Evolutionary conservation across 2,329 filamentous ascomycete species (phyloP), one percentile per base, ranked within the genome.

Genomic region (Fulvia fulva): DNA sequence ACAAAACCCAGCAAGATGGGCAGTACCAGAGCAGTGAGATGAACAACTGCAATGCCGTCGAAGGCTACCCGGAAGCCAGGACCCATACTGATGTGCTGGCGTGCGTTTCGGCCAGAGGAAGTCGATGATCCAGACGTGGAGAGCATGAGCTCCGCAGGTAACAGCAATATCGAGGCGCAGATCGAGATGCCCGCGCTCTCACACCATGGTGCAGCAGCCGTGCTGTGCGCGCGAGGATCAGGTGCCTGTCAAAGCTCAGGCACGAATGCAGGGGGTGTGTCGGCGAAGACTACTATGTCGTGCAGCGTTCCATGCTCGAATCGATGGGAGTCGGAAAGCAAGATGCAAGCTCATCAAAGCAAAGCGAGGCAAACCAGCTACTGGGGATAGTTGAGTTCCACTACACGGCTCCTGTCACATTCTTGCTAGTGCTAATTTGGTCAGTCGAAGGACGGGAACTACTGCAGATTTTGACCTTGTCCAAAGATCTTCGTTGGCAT

Each of bases 21-120:
- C 56, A 61, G 58, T 51, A 59, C 44, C 60, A 59, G 51, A 61
- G 58, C 57, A 56, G 61, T 62, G 64, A 64, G 55, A 37, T 26
- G 62, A 61, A 59, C 41, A 62, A 59, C 63, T 65, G 65, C 65
- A 67, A 62, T 65, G 63, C 56, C 61, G 64, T 60, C 60, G 52
- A 64, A 64, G 62, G 61, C 63, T 66, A 64, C 64, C 61, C 62
- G 66, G 63, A 60, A 66, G 64, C 62, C 67, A 74, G 75, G 76
- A 73, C 75, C 76, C 76, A 76, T 77, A 76, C 51, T 89, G 90
- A 91, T 95, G 91, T 88, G 90, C 82, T 95, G 91, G 90, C 90
- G 87, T 87, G 80, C 81, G 81, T 87, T 82, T 81, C 85, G 83
- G 83, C 89, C 89, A 93, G 87, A 92, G 86, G 57, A 64, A 58